Evolutionary conservation across 2,329 filamentous ascomycete species (phyloP).

Genomic region (Colletotrichum cordylinicola): DNA sequence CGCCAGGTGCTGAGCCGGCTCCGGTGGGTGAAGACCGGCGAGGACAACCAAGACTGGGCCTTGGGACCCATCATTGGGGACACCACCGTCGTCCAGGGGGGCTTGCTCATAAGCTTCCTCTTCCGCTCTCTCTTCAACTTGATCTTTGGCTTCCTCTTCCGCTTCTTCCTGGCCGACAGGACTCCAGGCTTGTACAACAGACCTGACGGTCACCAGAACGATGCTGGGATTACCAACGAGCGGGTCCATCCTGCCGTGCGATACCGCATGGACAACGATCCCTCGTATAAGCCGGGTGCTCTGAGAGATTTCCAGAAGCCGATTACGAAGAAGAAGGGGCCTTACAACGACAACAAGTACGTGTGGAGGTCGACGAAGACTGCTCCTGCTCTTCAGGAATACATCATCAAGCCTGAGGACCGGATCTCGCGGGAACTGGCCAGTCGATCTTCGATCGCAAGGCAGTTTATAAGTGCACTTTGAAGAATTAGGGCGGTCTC

Average conservation of each 20-base stretch:
- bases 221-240: slow-evolving; percentile 4
- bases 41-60: background rate
- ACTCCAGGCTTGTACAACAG: background rate
- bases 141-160: background rate
- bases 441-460: too few species aligned
- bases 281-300: background rate
- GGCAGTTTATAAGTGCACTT: too few species aligned
- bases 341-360: background rate
- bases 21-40: background rate
- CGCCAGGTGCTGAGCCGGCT: background rate
- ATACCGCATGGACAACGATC: background rate
- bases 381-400: slow-evolving; percentile 1
- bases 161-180: background rate
- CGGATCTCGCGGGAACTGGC: background rate
- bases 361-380: slow-evolving; percentile 10
- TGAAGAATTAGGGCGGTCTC: too few species aligned
- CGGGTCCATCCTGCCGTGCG: slow-evolving; percentile 9
- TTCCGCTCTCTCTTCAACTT: too few species aligned
- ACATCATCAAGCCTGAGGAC: background rate
- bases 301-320: background rate
- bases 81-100: background rate
- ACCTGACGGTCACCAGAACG: slow-evolving; percentile 1
- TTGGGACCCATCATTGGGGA: slow-evolving; percentile 1
- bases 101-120: background rate
- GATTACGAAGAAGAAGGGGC: background rate